Evolutionary conservation across 2,329 filamentous ascomycete genomes (phyloP).

Genomic region (Fusarium buharicum): DNA sequence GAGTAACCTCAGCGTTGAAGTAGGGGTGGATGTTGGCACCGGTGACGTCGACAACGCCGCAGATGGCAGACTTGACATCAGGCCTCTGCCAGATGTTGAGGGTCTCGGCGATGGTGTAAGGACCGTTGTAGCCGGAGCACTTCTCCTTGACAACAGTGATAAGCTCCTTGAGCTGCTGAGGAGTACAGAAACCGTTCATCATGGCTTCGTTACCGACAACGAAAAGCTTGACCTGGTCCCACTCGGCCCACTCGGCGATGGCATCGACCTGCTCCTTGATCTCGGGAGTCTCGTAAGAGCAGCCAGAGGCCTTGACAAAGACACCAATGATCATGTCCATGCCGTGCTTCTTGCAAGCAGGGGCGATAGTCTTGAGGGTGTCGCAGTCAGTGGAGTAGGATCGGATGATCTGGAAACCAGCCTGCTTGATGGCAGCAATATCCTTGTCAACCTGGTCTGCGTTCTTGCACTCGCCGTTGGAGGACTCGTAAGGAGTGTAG

Average conservation of each 20-base stretch:
- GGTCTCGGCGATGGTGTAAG: constrained; percentile 87
- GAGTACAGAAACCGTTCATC: constrained; percentile 75
- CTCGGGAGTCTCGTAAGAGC: constrained; percentile 66
- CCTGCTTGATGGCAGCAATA: constrained; percentile 68
- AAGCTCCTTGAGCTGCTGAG: constrained; percentile 73
- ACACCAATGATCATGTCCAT: constrained; percentile 87
- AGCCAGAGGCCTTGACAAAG: constrained; percentile 77
- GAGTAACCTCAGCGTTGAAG: constrained; percentile 80
- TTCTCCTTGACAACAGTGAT: constrained; percentile 72
- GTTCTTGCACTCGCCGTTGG: constrained; percentile 71
- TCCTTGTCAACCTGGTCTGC: constrained; percentile 67
- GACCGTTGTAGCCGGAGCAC: constrained; percentile 79
- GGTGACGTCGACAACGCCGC: constrained; percentile 78
- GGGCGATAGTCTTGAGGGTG: constrained; percentile 79
- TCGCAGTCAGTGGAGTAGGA: constrained; percentile 94
- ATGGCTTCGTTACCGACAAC: constrained; percentile 93
- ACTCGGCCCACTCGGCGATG: constrained; percentile 78
- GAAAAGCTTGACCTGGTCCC: constrained; percentile 80
- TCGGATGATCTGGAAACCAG: constrained; percentile 78
- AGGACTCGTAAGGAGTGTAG: constrained; percentile 77
- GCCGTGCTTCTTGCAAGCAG: constrained; percentile 71
- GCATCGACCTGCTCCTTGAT: constrained; percentile 78
- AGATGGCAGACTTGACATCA: constrained; percentile 69
- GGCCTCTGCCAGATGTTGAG: constrained; percentile 78
- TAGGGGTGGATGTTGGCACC: constrained; percentile 92